Conservation (phyloP, 805 yeast species). For the Ogataea dorogensis region DNA sequence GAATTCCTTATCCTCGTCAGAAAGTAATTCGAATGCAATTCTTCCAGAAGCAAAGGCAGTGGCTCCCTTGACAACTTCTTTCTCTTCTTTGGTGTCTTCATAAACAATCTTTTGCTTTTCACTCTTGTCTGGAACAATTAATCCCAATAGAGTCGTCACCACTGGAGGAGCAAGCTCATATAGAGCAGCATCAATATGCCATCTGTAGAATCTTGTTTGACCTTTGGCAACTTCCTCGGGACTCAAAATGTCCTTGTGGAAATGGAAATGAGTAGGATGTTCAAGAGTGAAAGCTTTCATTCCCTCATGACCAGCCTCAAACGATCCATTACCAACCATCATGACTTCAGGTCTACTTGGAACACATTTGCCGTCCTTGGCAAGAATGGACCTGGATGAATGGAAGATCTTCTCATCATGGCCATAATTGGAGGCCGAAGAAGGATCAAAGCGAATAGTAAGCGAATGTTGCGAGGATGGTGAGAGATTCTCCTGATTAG, state of each 20-base stretch:
- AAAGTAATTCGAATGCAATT: constrained; percentile 64
- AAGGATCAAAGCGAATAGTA: constrained; percentile 77
- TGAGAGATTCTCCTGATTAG: constrained; percentile 61
- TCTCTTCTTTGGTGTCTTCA: constrained; percentile 61
- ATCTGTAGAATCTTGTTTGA: constrained; percentile 81
- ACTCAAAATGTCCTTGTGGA: constrained; percentile 67
- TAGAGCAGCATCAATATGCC: constrained; percentile 92
- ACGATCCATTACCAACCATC: constrained; percentile 79
- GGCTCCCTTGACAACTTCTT: constrained; percentile 77
- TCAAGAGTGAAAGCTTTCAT: constrained; percentile 57
- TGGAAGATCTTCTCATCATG: constrained; percentile 75
- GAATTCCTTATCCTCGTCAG: constrained; percentile 67
- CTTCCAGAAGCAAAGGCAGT: constrained; percentile 89
- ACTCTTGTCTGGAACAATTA: constrained; percentile 70
- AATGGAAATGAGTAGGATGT: constrained; percentile 81
- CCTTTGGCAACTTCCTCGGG: constrained; percentile 61
- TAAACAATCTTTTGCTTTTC: constrained; percentile 64
- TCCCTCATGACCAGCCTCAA: constrained; percentile 42
- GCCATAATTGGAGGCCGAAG: constrained; percentile 69
- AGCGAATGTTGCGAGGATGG: constrained; percentile 76
- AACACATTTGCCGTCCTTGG: constrained; percentile 77
- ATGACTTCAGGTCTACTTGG: constrained; percentile 88
- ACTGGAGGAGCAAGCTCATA: constrained; percentile 85
- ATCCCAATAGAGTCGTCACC: constrained; percentile 80
- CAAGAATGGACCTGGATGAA: constrained; percentile 63